Conservation (phyloP, 2,329 filamentous ascomycete species). For the Botryotinia narcissicola region DNA sequence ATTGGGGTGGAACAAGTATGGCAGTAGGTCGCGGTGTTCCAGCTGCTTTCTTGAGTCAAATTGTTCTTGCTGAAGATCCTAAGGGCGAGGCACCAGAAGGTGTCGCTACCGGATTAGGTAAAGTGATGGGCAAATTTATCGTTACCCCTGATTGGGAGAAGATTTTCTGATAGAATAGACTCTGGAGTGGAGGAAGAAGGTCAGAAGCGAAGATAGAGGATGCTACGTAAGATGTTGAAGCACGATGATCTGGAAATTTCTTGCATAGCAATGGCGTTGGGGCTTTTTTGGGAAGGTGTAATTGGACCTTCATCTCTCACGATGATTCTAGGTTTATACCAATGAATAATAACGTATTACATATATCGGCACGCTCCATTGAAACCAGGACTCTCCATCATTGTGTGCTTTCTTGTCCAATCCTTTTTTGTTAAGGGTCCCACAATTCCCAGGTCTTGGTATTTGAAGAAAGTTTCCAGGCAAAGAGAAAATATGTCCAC, state of each 20-base stretch:
- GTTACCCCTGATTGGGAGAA: constrained; percentile 58
- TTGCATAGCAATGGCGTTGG: constrained; percentile 21
- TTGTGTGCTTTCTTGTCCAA: not conserved
- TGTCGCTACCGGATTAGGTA: constrained; percentile 59
- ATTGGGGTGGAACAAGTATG: constrained; percentile 59
- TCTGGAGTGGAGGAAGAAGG: not conserved
- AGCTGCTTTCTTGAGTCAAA: constrained; percentile 56
- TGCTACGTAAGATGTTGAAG: not conserved
- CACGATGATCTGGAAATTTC: not conserved
- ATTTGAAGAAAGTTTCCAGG: not conserved
- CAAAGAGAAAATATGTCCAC: not conserved
- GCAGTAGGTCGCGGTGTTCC: constrained; percentile 52
- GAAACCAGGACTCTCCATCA: not conserved
- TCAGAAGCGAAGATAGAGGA: not conserved
- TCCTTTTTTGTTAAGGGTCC: not conserved
- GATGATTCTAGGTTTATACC: constrained; percentile 12
- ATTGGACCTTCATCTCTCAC: constrained; percentile 5
- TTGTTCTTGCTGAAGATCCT: constrained; percentile 50
- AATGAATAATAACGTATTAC: not conserved
- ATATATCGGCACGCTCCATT: not conserved
- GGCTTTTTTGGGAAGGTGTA: not conserved
- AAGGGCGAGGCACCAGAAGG: constrained; percentile 42
- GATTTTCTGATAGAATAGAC: constrained; percentile 40
- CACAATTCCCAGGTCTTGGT: not conserved
- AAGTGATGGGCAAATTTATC: constrained; percentile 61